Conservation (phyloP, 805 yeast species). For the Metschnikowia amazonensis region DNA sequence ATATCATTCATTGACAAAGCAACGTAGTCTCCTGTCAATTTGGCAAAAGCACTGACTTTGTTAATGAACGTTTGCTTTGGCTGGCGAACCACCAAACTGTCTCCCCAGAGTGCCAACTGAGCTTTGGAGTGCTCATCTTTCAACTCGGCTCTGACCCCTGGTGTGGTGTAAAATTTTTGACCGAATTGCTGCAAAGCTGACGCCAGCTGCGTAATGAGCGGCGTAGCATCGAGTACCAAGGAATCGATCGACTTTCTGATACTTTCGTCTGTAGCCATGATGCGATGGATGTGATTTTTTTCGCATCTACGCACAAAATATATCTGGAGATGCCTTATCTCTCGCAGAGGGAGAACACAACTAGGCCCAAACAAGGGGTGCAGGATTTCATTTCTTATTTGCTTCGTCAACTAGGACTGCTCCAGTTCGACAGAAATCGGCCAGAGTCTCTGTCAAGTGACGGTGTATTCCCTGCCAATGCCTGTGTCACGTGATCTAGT, state of each 20-base stretch:
- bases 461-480: neutral
- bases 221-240: conserved; percentile 78
- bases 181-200: conserved; percentile 71
- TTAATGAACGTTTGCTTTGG: conserved; percentile 65
- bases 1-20: conserved; percentile 90
- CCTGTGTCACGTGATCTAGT: neutral
- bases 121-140: conserved; percentile 80
- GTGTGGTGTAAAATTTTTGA: conserved; percentile 74
- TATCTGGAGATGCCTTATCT: conserved; percentile 2
- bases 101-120: conserved; percentile 79
- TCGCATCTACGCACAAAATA: conserved; percentile 4
- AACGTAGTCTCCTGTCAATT: conserved; percentile 83
- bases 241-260: conserved; percentile 11
- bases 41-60: conserved; percentile 71
- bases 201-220: conserved; percentile 81
- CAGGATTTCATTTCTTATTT: neutral
- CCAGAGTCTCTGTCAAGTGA: neutral
- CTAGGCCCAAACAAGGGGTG: neutral
- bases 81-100: conserved; percentile 64
- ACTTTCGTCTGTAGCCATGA: conserved; percentile 1
- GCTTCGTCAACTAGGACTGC: too few relatives aligned
- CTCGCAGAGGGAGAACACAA: neutral
- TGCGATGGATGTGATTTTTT: conserved; percentile 3
- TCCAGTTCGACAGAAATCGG: neutral
- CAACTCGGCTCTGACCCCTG: conserved; percentile 84